Percentiles rank a stretch among this genome's conserved stretches.
These are phyloP conservation scores for Lactarius deliciosus DNA, from an alignment of 768 basidiomycete genomes.

Conservation along the genomic window DNA sequence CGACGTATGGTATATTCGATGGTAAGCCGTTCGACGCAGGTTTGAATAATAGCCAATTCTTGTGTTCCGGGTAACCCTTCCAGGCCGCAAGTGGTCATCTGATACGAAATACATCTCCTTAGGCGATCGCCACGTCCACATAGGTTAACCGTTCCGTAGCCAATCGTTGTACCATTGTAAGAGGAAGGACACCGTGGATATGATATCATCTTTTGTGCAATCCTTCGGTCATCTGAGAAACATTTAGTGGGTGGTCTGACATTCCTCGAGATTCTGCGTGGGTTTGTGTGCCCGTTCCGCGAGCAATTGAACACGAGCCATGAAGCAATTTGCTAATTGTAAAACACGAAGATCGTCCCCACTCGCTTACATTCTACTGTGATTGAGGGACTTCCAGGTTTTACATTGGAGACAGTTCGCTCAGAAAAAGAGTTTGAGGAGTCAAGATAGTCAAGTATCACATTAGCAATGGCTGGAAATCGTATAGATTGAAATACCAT, in stretches of 20 bases:
- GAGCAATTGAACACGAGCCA: background rate
- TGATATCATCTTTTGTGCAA: background rate
- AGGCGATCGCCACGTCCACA: background rate
- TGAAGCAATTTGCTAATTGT: background rate
- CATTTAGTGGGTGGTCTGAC: no score
- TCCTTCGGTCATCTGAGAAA: background rate
- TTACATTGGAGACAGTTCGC: no score
- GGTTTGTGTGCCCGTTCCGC: background rate
- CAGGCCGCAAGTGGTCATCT: constrained; percentile 28
- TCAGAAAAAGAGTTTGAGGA: no score
- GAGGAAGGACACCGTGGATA: background rate
- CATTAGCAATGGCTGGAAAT: no score
- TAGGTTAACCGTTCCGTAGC: background rate
- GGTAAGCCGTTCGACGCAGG: constrained; percentile 55
- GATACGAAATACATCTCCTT: background rate
- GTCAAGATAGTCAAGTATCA: no score
- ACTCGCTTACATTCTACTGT: no score
- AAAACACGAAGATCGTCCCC: background rate
- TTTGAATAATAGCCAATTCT: constrained; percentile 57
- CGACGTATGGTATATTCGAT: constrained; percentile 49
- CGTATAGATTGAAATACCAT: no score
- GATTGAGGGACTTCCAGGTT: no score
- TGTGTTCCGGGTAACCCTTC: constrained; percentile 60
- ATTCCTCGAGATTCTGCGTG: background rate
- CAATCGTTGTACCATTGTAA: background rate